A percentile compares a stretch with the other conserved stretches of the same genome.
These are phyloP conservation scores for Xylaria sp. DNA, from an alignment of 2,329 filamentous ascomycete species.

Conservation along the genomic window DNA sequence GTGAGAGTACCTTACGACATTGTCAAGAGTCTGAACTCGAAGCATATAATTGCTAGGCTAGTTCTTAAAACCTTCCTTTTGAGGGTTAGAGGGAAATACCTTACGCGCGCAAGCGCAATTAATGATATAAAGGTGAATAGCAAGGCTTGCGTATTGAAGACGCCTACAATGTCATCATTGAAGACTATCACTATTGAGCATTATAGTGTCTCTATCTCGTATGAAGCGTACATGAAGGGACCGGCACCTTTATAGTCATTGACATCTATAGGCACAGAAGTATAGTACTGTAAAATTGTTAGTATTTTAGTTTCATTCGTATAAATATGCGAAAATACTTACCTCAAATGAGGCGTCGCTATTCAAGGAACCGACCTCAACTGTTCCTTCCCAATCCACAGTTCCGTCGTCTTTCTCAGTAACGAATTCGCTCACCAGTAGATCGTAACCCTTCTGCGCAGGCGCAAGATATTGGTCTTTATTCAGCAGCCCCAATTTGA, in stretches of 20 bases:
- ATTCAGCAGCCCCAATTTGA: constrained; percentile 52
- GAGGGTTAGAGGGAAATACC: too few species aligned
- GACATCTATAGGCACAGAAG: constrained; percentile 51
- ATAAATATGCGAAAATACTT: constrained; percentile 36
- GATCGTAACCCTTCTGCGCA: constrained; percentile 57
- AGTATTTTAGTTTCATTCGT: constrained; percentile 10
- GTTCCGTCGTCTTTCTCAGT: constrained; percentile 59
- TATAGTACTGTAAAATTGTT: constrained; percentile 54
- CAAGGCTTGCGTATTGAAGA: background rate
- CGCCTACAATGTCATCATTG: background rate
- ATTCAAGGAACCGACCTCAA: constrained; percentile 61
- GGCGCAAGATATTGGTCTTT: constrained; percentile 50
- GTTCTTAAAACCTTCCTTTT: too few species aligned
- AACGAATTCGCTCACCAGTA: constrained; percentile 59
- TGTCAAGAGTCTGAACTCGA: too few species aligned
- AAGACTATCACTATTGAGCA: background rate
- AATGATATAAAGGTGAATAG: background rate
- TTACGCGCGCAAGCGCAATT: background rate
- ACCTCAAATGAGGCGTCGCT: constrained; percentile 62
- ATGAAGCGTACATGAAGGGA: constrained; percentile 54
- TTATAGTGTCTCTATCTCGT: constrained; percentile 48
- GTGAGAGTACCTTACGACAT: too few species aligned
- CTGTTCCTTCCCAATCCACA: constrained; percentile 63
- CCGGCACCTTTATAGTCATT: constrained; percentile 55
- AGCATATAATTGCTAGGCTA: too few species aligned